phyloP scores from a whole-genome alignment of 371 early-diverging fungal species.

The Blastocladiella emersonii region DNA sequence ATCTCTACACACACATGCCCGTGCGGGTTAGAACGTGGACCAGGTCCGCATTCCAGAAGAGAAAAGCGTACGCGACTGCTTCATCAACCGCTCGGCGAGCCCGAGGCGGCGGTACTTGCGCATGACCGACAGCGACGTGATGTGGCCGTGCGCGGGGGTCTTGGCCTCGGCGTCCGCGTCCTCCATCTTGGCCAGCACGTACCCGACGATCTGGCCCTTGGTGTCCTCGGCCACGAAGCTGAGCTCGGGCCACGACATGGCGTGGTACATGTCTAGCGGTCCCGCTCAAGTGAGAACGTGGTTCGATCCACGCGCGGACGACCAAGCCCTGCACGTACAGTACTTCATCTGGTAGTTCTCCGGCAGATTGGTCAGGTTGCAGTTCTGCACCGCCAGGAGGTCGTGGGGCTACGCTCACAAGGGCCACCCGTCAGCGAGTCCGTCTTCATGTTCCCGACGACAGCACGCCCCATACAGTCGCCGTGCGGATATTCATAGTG shows the following conservation, averaged over 20 bases:
- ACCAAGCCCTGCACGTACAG: slow-evolving; percentile 24
- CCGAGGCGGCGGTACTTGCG: slow-evolving; percentile 88
- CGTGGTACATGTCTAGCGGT: slow-evolving; percentile 70
- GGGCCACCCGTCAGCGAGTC: neutral
- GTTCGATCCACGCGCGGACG: neutral
- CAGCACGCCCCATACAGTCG: neutral
- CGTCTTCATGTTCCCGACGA: neutral
- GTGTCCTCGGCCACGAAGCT: slow-evolving; percentile 89
- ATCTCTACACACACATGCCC: slow-evolving; percentile 26
- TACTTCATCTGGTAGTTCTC: slow-evolving; percentile 99
- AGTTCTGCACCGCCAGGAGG: slow-evolving; percentile 77
- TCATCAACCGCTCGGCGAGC: slow-evolving; percentile 89
- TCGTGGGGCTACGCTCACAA: slow-evolving; percentile 44
- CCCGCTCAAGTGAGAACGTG: no score
- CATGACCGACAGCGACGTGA: slow-evolving; percentile 91
- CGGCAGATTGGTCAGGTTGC: slow-evolving; percentile 90
- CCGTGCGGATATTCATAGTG: neutral
- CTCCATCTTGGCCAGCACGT: slow-evolving; percentile 95
- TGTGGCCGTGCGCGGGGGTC: slow-evolving; percentile 79
- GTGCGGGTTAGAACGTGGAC: neutral
- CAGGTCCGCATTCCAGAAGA: neutral
- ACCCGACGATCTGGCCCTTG: slow-evolving; percentile 84
- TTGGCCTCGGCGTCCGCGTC: slow-evolving; percentile 77
- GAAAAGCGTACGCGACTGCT: slow-evolving; percentile 55
- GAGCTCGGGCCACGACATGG: slow-evolving; percentile 90